Conservation (phyloP, 345 rosid species). For the Psidium friedrichsthalianum region DNA sequence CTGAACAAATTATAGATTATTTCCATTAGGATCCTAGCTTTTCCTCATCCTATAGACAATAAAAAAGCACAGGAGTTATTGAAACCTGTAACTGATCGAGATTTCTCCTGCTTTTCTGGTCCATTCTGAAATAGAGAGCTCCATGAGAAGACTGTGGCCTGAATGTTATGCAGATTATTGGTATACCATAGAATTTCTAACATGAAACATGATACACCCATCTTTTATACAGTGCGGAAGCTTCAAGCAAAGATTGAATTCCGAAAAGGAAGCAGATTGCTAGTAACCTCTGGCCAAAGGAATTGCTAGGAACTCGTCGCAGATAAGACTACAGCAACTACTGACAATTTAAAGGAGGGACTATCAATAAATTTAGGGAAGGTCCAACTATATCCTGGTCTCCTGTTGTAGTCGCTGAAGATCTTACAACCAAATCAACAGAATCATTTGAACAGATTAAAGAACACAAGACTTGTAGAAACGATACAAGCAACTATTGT, state of each 20-base stretch:
- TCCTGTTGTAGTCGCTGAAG: neutral
- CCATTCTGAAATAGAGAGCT: slow-evolving; percentile 15
- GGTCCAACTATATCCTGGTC: neutral
- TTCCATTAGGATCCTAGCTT: neutral
- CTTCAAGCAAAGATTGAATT: neutral
- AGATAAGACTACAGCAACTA: neutral
- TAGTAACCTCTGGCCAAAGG: neutral
- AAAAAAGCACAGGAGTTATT: slow-evolving; percentile 1
- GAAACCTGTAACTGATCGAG: slow-evolving; percentile 29
- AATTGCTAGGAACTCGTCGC: neutral
- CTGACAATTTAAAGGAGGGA: neutral
- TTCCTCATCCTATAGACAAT: neutral
- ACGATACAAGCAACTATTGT: neutral
- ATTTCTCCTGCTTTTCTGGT: slow-evolving; percentile 15
- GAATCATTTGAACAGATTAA: neutral
- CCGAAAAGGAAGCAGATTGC: neutral
- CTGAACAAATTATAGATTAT: slow-evolving; percentile 16
- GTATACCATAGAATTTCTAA: neutral
- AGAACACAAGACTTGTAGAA: neutral
- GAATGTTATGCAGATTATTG: neutral
- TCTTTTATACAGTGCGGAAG: neutral
- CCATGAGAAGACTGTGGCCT: slow-evolving; percentile 5
- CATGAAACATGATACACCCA: neutral
- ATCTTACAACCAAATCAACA: neutral
- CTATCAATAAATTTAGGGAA: neutral